Base-by-base conservation (phyloP, 805 yeast species). In the Tetrapisispora iriomotensis region DNA sequence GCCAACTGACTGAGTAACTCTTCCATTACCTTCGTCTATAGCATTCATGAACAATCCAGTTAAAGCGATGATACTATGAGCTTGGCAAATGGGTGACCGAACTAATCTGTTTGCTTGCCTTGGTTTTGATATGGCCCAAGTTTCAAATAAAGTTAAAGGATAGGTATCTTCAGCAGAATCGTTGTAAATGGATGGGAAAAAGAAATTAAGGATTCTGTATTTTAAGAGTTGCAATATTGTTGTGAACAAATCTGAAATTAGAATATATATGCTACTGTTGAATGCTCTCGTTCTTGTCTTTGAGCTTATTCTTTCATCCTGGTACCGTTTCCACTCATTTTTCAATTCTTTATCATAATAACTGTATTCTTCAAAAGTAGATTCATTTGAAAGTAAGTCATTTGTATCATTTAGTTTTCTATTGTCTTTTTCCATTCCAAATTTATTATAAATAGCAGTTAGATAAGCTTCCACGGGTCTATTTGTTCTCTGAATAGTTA, bases 41-140 rank as follows among this genome's bases (percentile, higher is more conserved):
- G 87, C 75, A 50, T 74, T 76, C 6, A 57, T 50, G 17, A 61
- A 25, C 6, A 76, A 58, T 15, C 78, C 62, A 40, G 80, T 62
- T 37, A 79, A 69, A 2, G 84, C 62, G 10, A 81, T 55, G 2
- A 82, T 68, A 36, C 80, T 71, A 15, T 80, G 74, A 0, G 84
- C 73, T 51, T 79, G 77, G 5, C 83, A 83, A 40, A 71, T 72
- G 1, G 84, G 77, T 37, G 77, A 69, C n/a, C 77, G 68, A 2
- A 79, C 67, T 27, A 85, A 60, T 18, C 73, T 68, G 43, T 75
- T 76, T 1, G 85, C 72, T 46, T 79, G 85, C 48, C 74, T 61
- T 38, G 63, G 43, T 38, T 57, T 57, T 2, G 59, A 56, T 6
- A 23, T 29, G 19, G 18, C 45, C 60, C 60, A 58, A 2, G 46